These are phyloP conservation scores for Linderina pennispora DNA, from an alignment of 192 early-diverging fungal genomes.

Conservation along the genomic window DNA sequence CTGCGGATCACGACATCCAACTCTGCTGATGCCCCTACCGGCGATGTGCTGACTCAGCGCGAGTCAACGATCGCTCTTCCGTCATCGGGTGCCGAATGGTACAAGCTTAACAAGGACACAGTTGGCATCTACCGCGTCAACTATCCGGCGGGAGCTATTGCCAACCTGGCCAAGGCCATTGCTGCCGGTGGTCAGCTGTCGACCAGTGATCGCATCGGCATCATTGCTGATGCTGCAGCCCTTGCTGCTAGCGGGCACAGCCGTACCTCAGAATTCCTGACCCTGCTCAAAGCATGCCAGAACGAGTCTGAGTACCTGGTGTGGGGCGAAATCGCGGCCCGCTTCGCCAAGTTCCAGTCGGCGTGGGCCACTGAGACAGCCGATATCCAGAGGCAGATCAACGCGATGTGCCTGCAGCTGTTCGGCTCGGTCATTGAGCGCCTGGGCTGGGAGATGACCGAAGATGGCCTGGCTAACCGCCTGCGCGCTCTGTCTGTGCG, in stretches of 20 bases:
- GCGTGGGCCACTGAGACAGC: constrained; percentile 43
- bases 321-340: constrained; percentile 17
- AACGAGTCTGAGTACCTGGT: constrained; percentile 53
- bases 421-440: constrained; percentile 47
- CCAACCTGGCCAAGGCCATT: constrained; percentile 47
- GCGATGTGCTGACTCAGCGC: constrained; percentile 28
- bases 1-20: constrained; percentile 14
- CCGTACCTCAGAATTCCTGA: constrained; percentile 60
- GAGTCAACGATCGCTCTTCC: constrained; percentile 8
- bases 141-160: constrained; percentile 49
- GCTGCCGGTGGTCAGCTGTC: constrained; percentile 46
- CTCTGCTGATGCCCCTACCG: neutral
- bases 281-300: constrained; percentile 57
- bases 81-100: constrained; percentile 24
- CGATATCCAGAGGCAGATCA: constrained; percentile 40
- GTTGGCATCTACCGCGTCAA: constrained; percentile 78
- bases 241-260: constrained; percentile 66
- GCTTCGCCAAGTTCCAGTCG: constrained; percentile 30
- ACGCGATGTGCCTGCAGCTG: constrained; percentile 30
- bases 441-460: constrained; percentile 54
- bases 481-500: constrained; percentile 50
- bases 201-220: constrained; percentile 65
- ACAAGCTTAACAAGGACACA: constrained; percentile 72
- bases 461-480: constrained; percentile 44
- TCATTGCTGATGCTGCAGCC: constrained; percentile 72